Conservation (phyloP, 257 asterid species). For the Dorcoceras hygrometricum region DNA sequence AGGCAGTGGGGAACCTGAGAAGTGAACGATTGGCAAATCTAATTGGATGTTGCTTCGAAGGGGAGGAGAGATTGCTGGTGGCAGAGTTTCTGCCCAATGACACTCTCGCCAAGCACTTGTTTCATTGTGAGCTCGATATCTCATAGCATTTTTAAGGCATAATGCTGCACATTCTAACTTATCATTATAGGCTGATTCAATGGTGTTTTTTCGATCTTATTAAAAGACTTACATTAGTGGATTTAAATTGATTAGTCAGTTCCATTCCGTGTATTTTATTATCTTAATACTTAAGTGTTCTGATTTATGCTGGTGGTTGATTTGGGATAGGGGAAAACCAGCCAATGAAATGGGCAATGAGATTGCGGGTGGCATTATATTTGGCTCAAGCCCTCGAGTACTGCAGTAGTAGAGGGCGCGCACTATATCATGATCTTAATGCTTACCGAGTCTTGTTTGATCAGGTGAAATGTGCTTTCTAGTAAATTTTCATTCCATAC, state of each 20-base stretch:
- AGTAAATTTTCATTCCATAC: too few relatives aligned
- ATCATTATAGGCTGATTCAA: background rate
- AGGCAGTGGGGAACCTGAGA: slow-evolving; percentile 15
- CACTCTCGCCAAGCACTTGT: slow-evolving; percentile 21
- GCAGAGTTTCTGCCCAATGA: slow-evolving; percentile 25
- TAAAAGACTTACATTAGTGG: background rate
- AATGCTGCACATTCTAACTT: background rate
- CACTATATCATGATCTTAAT: slow-evolving; percentile 48
- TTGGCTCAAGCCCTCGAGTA: slow-evolving; percentile 54
- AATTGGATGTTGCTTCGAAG: slow-evolving; percentile 19
- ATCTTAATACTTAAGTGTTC: slow-evolving; percentile 9
- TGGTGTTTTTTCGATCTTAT: background rate
- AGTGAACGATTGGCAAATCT: slow-evolving; percentile 17
- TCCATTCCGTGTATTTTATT: background rate
- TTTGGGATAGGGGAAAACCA: slow-evolving; percentile 51
- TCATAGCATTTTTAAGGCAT: background rate
- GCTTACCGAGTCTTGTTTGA: slow-evolving; percentile 51
- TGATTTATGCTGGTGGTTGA: slow-evolving; percentile 21
- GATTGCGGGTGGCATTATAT: slow-evolving; percentile 55
- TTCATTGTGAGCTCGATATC: slow-evolving; percentile 29
- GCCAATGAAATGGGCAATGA: slow-evolving; percentile 70
- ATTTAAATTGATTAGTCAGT: background rate
- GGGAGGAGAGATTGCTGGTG: slow-evolving; percentile 24
- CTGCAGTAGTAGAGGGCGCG: slow-evolving; percentile 49
- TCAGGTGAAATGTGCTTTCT: slow-evolving; percentile 24